Base-by-base conservation (phyloP, 2,329 filamentous ascomycete species). In the Westerdykella ornata region DNA sequence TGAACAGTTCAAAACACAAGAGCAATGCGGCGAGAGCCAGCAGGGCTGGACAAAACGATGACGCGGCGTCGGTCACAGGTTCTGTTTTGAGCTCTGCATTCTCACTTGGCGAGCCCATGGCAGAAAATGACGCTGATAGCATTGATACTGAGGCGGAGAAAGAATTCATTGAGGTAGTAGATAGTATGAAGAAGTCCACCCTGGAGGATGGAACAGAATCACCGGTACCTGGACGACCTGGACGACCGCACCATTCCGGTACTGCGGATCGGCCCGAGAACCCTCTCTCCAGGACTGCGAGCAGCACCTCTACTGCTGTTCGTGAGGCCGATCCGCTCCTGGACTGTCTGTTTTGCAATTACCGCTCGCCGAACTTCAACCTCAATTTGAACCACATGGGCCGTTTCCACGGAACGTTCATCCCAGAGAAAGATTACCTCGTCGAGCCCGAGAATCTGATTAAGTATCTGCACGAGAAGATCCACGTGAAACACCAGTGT, bases 31-130 rank as follows among this genome's bases (percentile, higher is more conserved):
- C 73, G 32, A 68, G 65, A 41, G 61, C 59, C 15, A 60, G 67
- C 45, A 61, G 58, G 49, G 62, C 60, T 39, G 54, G 46, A 2
- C 52, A 58, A 11, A 70, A 38, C 38, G 76, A 78, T 49, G 85
- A 89, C 59, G 84, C 87, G 46, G 78, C 81, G 6, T 85, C 81
- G 18, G 54, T 64, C 17, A 52, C 54, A 1, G 62, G 59, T 26
- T 95, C 89, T 12, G 79, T 95, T 42, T 80, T 94, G 67, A 94
- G 88, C 68, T 94, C 88, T 0, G 88, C 88, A 1, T 94, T 96
- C 60, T 94, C 88, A 3, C 75, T 96, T 4, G 89, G 89, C 41
- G 87, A 94, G 45, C 87, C 87, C 0, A 72, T 88, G 44, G 68
- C 71, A 18, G 67, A 68, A n/a, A 63, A 68, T 3, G 71, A 71